These are phyloP conservation scores for Protea cynaroides DNA, from an alignment of 164 flowering plant genomes.

Conservation along the genomic window DNA sequence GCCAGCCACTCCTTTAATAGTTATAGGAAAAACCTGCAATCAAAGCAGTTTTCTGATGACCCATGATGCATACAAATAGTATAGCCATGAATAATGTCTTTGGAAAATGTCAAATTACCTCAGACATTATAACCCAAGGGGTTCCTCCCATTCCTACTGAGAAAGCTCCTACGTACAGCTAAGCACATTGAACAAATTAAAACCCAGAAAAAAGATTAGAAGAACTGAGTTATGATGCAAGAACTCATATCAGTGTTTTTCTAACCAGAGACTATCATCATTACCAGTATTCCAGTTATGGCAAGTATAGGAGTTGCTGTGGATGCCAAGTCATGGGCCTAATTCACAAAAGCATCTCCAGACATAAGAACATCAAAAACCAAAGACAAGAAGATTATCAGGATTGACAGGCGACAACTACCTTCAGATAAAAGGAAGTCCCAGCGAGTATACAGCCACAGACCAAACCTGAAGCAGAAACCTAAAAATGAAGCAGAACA, in stretches of 20 bases:
- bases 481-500: slow-evolving; percentile 24
- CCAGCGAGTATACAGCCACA: slow-evolving; percentile 50
- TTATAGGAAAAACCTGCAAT: slow-evolving; percentile 75
- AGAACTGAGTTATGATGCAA: background rate
- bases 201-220: no score
- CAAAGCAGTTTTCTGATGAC: background rate
- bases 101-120: slow-evolving; percentile 38
- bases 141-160: slow-evolving; percentile 92
- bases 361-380: background rate
- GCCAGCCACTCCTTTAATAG: slow-evolving; percentile 85
- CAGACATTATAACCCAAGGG: slow-evolving; percentile 97
- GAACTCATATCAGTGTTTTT: background rate
- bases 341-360: slow-evolving; percentile 15
- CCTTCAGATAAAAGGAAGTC: slow-evolving; percentile 75
- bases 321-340: slow-evolving; percentile 43
- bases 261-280: background rate
- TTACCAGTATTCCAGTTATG: slow-evolving; percentile 74
- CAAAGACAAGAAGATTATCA: background rate
- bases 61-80: background rate
- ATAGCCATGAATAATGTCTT: background rate
- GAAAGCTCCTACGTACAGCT: slow-evolving; percentile 66
- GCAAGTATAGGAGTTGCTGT: slow-evolving; percentile 47
- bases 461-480: slow-evolving; percentile 64
- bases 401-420: slow-evolving; percentile 12
- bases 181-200: slow-evolving; percentile 4